phyloP scores from a whole-genome alignment of 1,284 basidiomycete species.

The Ustilago vetiveriae region DNA sequence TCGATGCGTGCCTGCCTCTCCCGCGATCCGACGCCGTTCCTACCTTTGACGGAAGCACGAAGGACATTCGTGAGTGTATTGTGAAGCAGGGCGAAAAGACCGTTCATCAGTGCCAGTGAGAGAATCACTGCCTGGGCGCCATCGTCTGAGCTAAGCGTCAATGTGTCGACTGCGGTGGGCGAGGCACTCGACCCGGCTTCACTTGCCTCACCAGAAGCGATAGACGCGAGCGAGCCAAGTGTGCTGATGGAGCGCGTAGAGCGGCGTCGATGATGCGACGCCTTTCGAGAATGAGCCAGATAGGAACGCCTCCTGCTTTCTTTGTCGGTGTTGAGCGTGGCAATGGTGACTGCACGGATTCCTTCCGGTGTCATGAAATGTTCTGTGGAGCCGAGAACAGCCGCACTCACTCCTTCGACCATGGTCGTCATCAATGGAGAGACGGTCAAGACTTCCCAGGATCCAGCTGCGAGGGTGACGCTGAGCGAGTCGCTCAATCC shows the following conservation, averaged over 20 bases:
- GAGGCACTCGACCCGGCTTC: slow-evolving; percentile 4
- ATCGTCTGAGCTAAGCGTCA: slow-evolving; percentile 4
- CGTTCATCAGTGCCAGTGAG: slow-evolving; percentile 24
- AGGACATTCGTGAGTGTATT: slow-evolving; percentile 7
- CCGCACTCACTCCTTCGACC: slow-evolving; percentile 11
- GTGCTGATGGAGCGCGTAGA: slow-evolving; percentile 19
- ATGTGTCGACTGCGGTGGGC: neutral
- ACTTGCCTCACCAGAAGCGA: neutral
- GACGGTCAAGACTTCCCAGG: slow-evolving; percentile 28
- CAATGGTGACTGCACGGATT: slow-evolving; percentile 7
- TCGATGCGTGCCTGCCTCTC: slow-evolving; percentile 6
- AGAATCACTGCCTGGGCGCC: slow-evolving; percentile 17
- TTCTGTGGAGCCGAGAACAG: slow-evolving; percentile 17
- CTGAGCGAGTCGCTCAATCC: neutral
- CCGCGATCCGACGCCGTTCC: neutral
- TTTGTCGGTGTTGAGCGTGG: slow-evolving; percentile 1
- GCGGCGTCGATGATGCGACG: slow-evolving; percentile 16
- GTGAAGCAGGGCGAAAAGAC: slow-evolving; percentile 19
- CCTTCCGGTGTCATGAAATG: slow-evolving; percentile 28
- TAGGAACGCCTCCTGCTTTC: slow-evolving; percentile 9
- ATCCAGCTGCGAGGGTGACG: slow-evolving; percentile 7
- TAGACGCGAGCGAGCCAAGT: neutral
- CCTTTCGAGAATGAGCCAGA: slow-evolving; percentile 3
- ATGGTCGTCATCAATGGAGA: slow-evolving; percentile 13
- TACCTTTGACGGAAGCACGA: neutral